Base-by-base conservation (phyloP, 495 filamentous ascomycete species). In the Penicillium samsonianum region DNA sequence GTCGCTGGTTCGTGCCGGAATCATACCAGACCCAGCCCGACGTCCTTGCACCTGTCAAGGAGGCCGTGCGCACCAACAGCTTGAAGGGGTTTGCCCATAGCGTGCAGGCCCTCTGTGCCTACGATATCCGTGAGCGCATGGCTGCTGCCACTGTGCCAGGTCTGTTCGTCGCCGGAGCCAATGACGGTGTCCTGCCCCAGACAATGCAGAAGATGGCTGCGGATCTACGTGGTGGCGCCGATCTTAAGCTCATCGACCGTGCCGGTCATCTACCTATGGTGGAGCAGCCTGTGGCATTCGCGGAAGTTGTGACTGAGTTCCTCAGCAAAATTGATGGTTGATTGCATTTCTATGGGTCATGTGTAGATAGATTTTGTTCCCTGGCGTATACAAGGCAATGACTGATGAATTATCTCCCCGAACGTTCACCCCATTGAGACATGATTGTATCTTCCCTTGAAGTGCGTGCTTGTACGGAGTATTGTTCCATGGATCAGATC, bases 181-280 rank as follows among this genome's bases (percentile, higher is more conserved):
- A 81, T 1, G 90, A 94, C 69, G 90, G 90, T 3, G 85, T 87
- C 1, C 66, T 94, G 41, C 88, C 89, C 1, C 82, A 82, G 70
- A 87, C 87, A 2, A 92, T 92, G 89, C 81, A 84, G 50, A 83
- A 86, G 26, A 90, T 92, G 78, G 83, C 79, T 55, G 73, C 71
- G 0, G 68, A 74, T 45, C 65, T 89, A 55, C 83, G 82, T 4
- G 66, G 67, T 1, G 83, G 78, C 1, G 80, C 82, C 0, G 79
- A 83, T 65, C 73, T 87, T 55, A 81, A 75, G 66, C 67, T 86
- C 49, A 80, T 92, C 49, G 80, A 86, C 2, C 69, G 74, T 23
- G 86, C 89, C 0, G 90, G 90, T 0, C 90, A 94, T 74, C 69
- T 94, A 72, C 90, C 90, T 4, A 94, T 94, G 90, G 85, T 82